Evolutionary conservation across 768 basidiomycete species (phyloP).

Genomic region (Mycena leptocephala): DNA sequence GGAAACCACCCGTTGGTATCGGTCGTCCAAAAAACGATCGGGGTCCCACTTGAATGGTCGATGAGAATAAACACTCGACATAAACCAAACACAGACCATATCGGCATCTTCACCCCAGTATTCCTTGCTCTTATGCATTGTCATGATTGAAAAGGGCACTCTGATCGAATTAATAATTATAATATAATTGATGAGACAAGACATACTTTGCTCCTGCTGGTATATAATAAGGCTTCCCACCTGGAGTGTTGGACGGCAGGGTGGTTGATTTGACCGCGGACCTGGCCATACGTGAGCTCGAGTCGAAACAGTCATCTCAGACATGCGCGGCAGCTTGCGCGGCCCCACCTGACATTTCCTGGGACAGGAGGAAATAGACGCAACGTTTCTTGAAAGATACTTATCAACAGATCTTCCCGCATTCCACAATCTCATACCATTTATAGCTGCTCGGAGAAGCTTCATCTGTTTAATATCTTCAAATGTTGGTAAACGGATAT

Average conservation of each 20-base stretch:
- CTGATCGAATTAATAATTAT: not conserved
- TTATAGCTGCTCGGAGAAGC: constrained; percentile 55
- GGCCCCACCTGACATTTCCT: not conserved
- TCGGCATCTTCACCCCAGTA: constrained; percentile 7
- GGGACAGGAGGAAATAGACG: constrained; percentile 1
- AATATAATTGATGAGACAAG: no score
- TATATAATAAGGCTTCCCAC: constrained; percentile 1
- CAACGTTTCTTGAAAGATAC: not conserved
- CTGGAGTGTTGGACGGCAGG: not conserved
- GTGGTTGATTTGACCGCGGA: constrained; percentile 1
- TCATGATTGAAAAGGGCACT: not conserved
- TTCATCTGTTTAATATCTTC: constrained; percentile 66
- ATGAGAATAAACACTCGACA: not conserved
- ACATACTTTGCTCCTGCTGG: constrained; percentile 4
- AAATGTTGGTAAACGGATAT: constrained; percentile 54
- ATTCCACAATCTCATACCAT: constrained; percentile 51
- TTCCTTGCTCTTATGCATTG: not conserved
- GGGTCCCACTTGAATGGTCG: not conserved
- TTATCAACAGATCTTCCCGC: no score
- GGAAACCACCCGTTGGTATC: not conserved
- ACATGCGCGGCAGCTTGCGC: no score
- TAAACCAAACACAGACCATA: not conserved
- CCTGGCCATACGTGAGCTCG: not conserved
- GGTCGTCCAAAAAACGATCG: not conserved
- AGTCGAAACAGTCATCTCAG: not conserved